Evolutionary conservation across 371 early-diverging fungal species (phyloP), one percentile per base, ranked within the genome.

Genomic region (Cladochytrium tenue): DNA sequence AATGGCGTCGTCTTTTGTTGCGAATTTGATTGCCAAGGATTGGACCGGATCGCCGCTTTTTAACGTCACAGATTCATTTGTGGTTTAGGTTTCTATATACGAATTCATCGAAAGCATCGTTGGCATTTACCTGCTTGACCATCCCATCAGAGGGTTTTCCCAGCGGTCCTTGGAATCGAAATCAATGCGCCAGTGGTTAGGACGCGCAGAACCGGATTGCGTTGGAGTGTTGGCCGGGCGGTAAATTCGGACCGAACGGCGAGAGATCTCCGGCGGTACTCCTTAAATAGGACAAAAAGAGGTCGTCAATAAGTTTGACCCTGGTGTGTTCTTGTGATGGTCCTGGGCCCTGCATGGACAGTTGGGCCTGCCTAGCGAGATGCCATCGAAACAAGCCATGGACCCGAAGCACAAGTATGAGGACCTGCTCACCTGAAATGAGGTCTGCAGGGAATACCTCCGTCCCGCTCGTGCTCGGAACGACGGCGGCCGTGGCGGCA

Each of bases 111-210:
- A n/a, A n/a, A n/a, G n/a, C n/a, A n/a, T n/a, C n/a, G n/a, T n/a
- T n/a, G n/a, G n/a, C n/a, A n/a, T n/a, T n/a, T n/a, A 92, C 92
- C 92, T 93, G 67, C 90, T 89, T 56, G 92, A 86, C 97, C 96
- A 97, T 33, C 95, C 96, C 85, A 96, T 95, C 60, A 95, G 72
- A 60, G 89, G 91, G 78, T 97, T 97, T 69, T 91, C 91, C 93
- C 95, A 96, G 56, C 92, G 88, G 70, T 88, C 89, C 68, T 92
- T 73, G 57, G 85, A 86, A 73, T 95, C 94, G 75, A 95, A 94
- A 69, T 95, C 93, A 56, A 97, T 78, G 56, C 85, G 85, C 96
- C 96, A 97, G 70, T 86, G 75, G 65, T 88, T 82, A 30, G 91
- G 88, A 67, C 89, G 84, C 63, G 88, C 82, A 53, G 83, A 83